phyloP scores from a whole-genome alignment of 371 early-diverging fungal genomes.

The Mortierella sp. region DNA sequence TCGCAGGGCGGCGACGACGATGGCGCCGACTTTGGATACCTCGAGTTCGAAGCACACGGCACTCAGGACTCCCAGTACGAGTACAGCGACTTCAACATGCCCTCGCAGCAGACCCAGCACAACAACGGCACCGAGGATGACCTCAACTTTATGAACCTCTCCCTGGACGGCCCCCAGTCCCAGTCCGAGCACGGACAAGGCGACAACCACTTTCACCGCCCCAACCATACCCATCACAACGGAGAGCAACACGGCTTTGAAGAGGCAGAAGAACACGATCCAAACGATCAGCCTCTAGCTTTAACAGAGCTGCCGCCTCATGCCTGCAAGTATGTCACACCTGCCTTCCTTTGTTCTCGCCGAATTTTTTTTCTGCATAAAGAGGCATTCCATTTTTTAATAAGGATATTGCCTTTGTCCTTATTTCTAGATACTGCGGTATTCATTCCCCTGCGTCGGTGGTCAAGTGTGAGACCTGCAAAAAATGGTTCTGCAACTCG shows the following conservation, averaged over 20 bases:
- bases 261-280: slow-evolving; percentile 59
- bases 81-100: slow-evolving; percentile 36
- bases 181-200: slow-evolving; percentile 30
- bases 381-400: not conserved
- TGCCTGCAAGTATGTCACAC: slow-evolving; percentile 81
- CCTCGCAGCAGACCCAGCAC: slow-evolving; percentile 43
- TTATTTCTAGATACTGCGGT: slow-evolving; percentile 82
- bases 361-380: not conserved
- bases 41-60: slow-evolving; percentile 52
- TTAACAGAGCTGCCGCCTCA: slow-evolving; percentile 83
- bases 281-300: slow-evolving; percentile 60
- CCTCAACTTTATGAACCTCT: slow-evolving; percentile 49
- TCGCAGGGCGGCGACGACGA: slow-evolving; percentile 59
- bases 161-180: slow-evolving; percentile 39
- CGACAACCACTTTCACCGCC: slow-evolving; percentile 19
- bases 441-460: slow-evolving; percentile 92
- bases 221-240: slow-evolving; percentile 13
- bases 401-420: not conserved
- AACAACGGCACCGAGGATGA: slow-evolving; percentile 37
- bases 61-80: slow-evolving; percentile 55
- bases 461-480: slow-evolving; percentile 94
- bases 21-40: slow-evolving; percentile 54
- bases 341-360: not conserved
- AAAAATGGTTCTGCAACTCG: slow-evolving; percentile 98
- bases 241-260: slow-evolving; percentile 39